Base-by-base conservation (phyloP, 192 early-diverging fungal genomes). In the Linderina pennispora region DNA sequence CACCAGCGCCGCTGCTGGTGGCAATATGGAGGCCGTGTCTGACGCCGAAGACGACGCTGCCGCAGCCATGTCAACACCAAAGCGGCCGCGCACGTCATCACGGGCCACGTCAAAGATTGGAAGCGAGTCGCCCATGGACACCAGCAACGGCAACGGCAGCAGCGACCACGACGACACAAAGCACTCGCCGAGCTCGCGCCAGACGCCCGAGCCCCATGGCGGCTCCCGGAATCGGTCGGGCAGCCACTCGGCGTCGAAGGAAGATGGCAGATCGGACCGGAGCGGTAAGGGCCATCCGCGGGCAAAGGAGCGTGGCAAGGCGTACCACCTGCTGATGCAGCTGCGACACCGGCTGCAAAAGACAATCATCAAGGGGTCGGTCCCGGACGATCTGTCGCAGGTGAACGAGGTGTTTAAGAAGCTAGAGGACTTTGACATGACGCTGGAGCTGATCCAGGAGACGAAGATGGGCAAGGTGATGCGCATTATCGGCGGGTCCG, bases 391-490 rank as follows among this genome's bases (percentile, higher is more conserved):
- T 23, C 40, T 75, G 31, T 26, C 55, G 8, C 57, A 44, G 15
- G 57, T 67, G 10, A 24, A 62, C 31, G 72, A 66, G 15, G 58
- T 64, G 38, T 55, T 75, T 41, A 55, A 56, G 14, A 59, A 64
- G 50, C 58, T 75, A 13, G 72, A 67, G 33, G 59, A 60, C 20
- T 62, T 64, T 43, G 58, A 66, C 20, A 66, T 75, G 60, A 67
- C 55, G 3, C 43, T 63, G 49, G 72, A 62, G 48, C 46, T 67
- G 48, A 62, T 75, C 25, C 55, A 63, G 46, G 60, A 59, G 23
- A 75, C 72, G 13, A 75, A 75, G 56, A 40, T 75, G n/a, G 59
- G 59, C 25, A 75, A 75, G 40, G 59, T 75, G 8, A 67, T 75
- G 72, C 62, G 62, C 39, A 59, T 66, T 35, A 67, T 75, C 35